Evolutionary conservation across 139 green algal species (phyloP).

Genomic region (Coelastrella sp.): DNA sequence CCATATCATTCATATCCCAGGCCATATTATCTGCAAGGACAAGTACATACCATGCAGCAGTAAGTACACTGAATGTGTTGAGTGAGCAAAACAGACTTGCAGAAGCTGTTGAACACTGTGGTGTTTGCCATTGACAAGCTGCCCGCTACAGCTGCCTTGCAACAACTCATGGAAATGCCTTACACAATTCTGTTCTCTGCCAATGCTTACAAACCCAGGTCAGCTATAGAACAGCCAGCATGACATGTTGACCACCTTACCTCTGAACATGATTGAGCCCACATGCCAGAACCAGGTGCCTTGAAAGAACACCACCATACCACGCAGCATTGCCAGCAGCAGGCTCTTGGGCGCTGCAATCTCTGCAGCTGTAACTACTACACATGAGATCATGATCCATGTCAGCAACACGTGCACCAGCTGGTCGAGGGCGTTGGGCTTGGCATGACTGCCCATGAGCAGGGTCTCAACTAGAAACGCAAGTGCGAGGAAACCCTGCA

Average conservation of each 20-base stretch:
- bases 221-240: not conserved
- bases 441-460: conserved; percentile 44
- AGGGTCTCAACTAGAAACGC: conserved; percentile 35
- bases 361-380: conserved; percentile 14
- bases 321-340: conserved; percentile 32
- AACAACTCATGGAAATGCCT: no score
- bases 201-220: no score
- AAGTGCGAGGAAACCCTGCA: conserved; percentile 29
- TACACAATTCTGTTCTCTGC: no score
- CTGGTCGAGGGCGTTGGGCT: conserved; percentile 34
- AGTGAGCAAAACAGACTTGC: no score
- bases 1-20: conserved; percentile 47
- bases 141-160: no score
- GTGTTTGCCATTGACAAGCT: no score
- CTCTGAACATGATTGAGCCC: conserved; percentile 35
- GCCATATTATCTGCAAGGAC: conserved; percentile 21
- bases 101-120: not conserved
- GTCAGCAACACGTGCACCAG: conserved; percentile 43
- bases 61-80: not conserved
- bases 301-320: conserved; percentile 43
- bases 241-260: not conserved
- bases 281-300: conserved; percentile 50
- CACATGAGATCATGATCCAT: conserved; percentile 28
- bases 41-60: conserved; percentile 7
- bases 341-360: conserved; percentile 23